These are phyloP conservation scores for Periconia digitata DNA, from an alignment of 2,329 filamentous ascomycete genomes.

Conservation along the genomic window DNA sequence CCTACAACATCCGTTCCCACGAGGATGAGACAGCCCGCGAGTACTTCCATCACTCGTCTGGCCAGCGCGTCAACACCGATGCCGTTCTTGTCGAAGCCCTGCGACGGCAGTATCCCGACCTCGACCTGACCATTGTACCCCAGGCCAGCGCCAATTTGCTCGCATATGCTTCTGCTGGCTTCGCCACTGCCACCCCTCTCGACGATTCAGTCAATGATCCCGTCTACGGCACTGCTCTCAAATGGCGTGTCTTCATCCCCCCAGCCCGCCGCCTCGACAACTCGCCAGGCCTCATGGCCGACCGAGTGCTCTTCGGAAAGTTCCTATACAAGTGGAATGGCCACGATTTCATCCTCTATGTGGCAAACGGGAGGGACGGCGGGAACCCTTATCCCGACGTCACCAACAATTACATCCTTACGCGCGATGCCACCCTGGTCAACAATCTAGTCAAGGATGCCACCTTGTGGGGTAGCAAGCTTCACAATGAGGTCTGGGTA, in stretches of 20 bases:
- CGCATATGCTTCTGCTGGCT: constrained; percentile 46
- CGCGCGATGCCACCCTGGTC: constrained; percentile 31
- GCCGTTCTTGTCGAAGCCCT: constrained; percentile 48
- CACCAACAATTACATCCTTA: constrained; percentile 49
- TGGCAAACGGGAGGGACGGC: constrained; percentile 47
- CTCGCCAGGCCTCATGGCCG: constrained; percentile 38
- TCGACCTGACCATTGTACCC: constrained; percentile 47
- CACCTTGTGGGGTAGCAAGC: constrained; percentile 56
- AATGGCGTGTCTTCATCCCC: constrained; percentile 43
- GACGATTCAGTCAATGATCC: constrained; percentile 44
- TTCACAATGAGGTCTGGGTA: constrained; percentile 68
- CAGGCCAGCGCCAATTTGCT: constrained; percentile 40
- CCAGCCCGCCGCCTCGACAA: constrained; percentile 43
- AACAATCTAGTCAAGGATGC: constrained; percentile 60
- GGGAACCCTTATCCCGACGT: constrained; percentile 31
- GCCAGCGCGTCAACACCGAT: constrained; percentile 47
- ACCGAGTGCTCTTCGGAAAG: constrained; percentile 47
- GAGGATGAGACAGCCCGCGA: constrained; percentile 42
- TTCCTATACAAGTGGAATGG: constrained; percentile 50
- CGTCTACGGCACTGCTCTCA: constrained; percentile 34
- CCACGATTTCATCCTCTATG: constrained; percentile 47
- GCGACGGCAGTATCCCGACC: constrained; percentile 48
- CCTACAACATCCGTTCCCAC: constrained; percentile 19
- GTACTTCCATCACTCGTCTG: constrained; percentile 50
- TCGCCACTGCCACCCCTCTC: constrained; percentile 44